These are phyloP conservation scores for Cucurbita moschata DNA, from an alignment of 306 rosid genomes.

Conservation along the genomic window DNA sequence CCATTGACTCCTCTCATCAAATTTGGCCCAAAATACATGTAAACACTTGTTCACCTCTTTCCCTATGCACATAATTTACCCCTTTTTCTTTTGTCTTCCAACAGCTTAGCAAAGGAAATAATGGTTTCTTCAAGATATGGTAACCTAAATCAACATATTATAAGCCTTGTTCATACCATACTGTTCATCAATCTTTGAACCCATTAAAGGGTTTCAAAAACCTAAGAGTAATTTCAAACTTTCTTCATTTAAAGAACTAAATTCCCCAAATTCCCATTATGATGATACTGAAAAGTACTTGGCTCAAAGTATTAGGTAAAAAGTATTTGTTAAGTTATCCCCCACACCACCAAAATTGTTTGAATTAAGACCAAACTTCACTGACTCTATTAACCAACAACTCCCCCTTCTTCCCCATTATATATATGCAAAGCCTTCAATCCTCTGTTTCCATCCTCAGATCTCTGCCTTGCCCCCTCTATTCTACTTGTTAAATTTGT, in stretches of 20 bases:
- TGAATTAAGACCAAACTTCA: neutral
- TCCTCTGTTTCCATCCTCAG: neutral
- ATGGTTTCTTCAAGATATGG: conserved; percentile 6
- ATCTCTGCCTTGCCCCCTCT: neutral
- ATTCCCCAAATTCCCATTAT: neutral
- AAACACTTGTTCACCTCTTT: neutral
- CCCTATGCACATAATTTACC: neutral
- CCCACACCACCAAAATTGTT: conserved; percentile 4
- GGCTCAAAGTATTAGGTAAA: neutral
- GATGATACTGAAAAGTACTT: neutral
- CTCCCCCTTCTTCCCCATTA: neutral
- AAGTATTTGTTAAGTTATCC: neutral
- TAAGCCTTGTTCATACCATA: no score
- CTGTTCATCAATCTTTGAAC: neutral
- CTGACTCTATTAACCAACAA: neutral
- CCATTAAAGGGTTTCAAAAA: no score
- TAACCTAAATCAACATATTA: neutral
- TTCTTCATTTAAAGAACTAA: neutral
- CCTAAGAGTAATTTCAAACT: neutral
- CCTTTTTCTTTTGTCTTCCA: neutral
- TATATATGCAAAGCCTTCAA: neutral
- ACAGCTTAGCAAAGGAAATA: neutral
- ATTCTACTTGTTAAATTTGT: neutral
- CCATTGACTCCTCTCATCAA: conserved; percentile 1
- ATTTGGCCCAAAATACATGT: neutral